Conservation (phyloP, 1,284 basidiomycete genomes). For the Fomitopsis pinicola region DNA sequence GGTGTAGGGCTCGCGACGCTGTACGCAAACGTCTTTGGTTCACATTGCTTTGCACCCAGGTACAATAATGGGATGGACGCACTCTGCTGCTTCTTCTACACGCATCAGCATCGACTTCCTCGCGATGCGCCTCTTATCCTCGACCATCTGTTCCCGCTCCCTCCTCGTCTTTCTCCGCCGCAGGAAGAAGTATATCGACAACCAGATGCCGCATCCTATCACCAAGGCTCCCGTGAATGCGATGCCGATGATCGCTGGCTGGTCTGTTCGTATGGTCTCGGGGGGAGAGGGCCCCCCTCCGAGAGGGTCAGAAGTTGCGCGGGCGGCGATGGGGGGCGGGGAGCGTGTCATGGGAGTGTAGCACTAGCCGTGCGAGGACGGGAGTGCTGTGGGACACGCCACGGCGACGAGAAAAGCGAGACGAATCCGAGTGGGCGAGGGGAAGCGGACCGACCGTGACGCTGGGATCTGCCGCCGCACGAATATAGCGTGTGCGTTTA, state of each 20-base stretch:
- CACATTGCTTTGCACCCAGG: neutral
- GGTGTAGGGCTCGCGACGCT: neutral
- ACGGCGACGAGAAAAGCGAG: neutral
- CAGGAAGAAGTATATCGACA: conserved; percentile 32
- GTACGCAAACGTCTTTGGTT: neutral
- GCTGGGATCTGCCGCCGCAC: neutral
- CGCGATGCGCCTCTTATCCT: conserved; percentile 5
- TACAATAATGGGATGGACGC: neutral
- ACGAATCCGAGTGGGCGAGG: neutral
- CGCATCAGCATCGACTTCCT: neutral
- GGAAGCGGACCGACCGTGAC: neutral
- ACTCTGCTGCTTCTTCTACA: neutral
- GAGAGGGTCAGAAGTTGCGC: neutral
- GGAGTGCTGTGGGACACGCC: neutral
- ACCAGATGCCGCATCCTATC: conserved; percentile 35
- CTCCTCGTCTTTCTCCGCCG: conserved; percentile 31
- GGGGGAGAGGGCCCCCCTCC: neutral
- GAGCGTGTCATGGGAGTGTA: neutral
- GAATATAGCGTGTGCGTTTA: neutral
- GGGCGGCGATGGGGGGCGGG: neutral
- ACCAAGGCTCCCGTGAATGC: conserved; percentile 38
- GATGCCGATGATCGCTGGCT: conserved; percentile 37
- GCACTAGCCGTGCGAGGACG: neutral
- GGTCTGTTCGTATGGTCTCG: neutral
- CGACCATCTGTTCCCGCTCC: conserved; percentile 28